phyloP scores from a whole-genome alignment of 306 rosid genomes.

The Crotalaria pallida region DNA sequence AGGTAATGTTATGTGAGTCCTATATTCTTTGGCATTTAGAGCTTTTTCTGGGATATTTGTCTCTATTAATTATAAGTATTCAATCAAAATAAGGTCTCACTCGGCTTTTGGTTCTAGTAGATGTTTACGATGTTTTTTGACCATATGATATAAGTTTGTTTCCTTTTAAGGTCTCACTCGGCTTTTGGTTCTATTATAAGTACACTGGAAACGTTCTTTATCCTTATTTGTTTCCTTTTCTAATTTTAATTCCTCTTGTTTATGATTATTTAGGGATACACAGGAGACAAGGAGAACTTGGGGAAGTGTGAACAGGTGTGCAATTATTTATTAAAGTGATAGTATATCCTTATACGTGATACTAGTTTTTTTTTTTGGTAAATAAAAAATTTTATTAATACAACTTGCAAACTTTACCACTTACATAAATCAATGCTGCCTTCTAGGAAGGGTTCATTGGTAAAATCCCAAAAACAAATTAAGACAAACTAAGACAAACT shows the following conservation, averaged over 20 bases:
- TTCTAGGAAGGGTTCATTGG: no score
- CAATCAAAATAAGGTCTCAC: slow-evolving; percentile 19
- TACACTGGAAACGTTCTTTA: background rate
- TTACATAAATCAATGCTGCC: no score
- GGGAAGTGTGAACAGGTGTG: slow-evolving; percentile 98
- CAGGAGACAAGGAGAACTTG: slow-evolving; percentile 74
- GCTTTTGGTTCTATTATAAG: no score
- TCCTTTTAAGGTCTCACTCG: no score
- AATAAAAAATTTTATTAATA: no score
- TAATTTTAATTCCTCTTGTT: slow-evolving; percentile 28
- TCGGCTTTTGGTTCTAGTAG: background rate
- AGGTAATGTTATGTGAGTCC: slow-evolving; percentile 45
- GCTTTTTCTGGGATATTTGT: background rate
- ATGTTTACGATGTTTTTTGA: no score
- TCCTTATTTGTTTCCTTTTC: slow-evolving; percentile 13
- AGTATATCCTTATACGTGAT: slow-evolving; percentile 15
- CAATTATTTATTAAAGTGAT: slow-evolving; percentile 22
- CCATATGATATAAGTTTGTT: no score
- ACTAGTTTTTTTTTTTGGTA: no score
- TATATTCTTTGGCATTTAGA: background rate
- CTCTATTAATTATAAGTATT: background rate
- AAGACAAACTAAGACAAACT: no score
- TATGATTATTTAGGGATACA: slow-evolving; percentile 56
- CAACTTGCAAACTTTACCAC: no score
- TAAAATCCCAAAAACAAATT: no score